These are phyloP conservation scores for Excoecaria agallocha DNA, from an alignment of 345 rosid species.

Conservation along the genomic window DNA sequence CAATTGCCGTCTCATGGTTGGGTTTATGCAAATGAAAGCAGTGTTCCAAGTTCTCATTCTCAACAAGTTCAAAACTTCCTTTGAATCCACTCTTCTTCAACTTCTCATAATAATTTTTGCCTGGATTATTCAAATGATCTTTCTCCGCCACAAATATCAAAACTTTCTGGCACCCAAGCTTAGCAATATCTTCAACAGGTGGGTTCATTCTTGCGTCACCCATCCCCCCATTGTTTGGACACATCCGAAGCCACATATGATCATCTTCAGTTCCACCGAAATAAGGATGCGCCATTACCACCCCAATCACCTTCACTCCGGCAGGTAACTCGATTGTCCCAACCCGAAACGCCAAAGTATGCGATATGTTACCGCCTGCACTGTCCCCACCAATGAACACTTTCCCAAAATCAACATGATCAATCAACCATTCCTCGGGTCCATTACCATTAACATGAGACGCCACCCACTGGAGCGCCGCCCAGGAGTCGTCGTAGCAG, in stretches of 20 bases:
- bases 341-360: constrained; percentile 28
- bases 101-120: constrained; percentile 26
- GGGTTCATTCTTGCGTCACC: constrained; percentile 47
- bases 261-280: constrained; percentile 45
- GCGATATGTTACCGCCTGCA: constrained; percentile 15
- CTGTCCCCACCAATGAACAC: constrained; percentile 19
- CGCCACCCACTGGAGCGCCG: constrained; percentile 21
- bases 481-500: constrained; percentile 22
- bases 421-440: constrained; percentile 14
- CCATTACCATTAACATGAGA: constrained; percentile 14
- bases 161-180: constrained; percentile 35
- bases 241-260: constrained; percentile 42
- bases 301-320: constrained; percentile 29
- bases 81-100: constrained; percentile 36
- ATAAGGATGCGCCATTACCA: constrained; percentile 42
- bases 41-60: constrained; percentile 29
- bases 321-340: constrained; percentile 29
- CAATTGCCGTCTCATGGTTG: neutral
- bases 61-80: constrained; percentile 32
- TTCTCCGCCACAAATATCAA: constrained; percentile 38
- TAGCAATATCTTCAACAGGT: constrained; percentile 28
- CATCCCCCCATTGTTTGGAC: constrained; percentile 29
- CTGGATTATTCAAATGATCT: constrained; percentile 28
- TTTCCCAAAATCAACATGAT: constrained; percentile 17
- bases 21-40: constrained; percentile 22